Base-by-base conservation (phyloP, 768 basidiomycete genomes). In the Hygrophoropsis aurantiaca region DNA sequence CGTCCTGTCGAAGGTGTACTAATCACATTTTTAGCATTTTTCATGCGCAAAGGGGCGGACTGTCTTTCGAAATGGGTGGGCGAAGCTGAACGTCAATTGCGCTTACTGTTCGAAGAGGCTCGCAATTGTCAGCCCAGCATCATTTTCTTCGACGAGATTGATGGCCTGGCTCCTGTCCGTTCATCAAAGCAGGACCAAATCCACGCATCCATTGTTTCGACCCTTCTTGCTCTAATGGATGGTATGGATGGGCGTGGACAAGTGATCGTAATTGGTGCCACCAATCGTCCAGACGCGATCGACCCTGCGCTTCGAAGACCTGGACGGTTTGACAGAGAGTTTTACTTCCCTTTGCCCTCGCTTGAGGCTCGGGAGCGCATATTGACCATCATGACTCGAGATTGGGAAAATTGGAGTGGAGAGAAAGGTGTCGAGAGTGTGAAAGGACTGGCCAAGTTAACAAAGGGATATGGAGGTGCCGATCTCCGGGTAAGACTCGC, bases 121-220 rank as follows among this genome's bases (percentile, higher is more conserved):
- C 80, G 84, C 40, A 84, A 85, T 43, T 87, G 82, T 42, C 95
- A 97, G 59, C 95, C 97, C 0, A 89, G 86, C 54, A 98, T 98
- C 67, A 98, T 99, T 61, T 99, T 99, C 73, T 98, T 99, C 64
- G 97, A 99, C 62, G 97, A 99, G 70, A 98, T 99, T 56, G 97
- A 99, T 61, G 97, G 95, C 54, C 82, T 99, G 16, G 97, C 97
- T 11, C 97, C 97, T 2, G 95, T 98, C 2, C 86, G 97, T 38
- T 95, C 93, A n/a, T 90, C 91, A 15, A 97, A 98, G 60, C 97
- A 97, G 59, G 97, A 98, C 63, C 95, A 99, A 67, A 97, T 98
- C 46, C 97, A 98, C 62, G 97, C 97, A 1, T 94, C 90, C 23
- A 94, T 99, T 54, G 97, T 99, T 6, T 92, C 90, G 42, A 98